Conservation (phyloP, 140 eudicot species). For the Erigeron philadelphicus region DNA sequence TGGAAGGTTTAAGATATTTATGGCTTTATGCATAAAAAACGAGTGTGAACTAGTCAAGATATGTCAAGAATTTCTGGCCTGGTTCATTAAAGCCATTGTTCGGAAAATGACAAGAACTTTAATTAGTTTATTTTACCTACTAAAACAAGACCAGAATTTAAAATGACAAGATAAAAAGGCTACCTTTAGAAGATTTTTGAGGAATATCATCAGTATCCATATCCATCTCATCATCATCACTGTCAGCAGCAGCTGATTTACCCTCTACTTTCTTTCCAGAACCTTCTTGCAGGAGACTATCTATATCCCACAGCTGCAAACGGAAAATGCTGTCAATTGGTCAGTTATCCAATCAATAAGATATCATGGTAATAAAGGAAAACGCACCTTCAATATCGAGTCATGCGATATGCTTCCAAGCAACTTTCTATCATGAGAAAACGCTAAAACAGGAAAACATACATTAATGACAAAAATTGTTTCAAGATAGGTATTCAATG, state of each 20-base stretch:
- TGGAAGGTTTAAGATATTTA: neutral
- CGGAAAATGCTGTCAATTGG: neutral
- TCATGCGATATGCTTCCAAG: slow-evolving; percentile 98
- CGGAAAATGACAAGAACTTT: neutral
- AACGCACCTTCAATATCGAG: slow-evolving; percentile 56
- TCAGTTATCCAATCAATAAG: neutral
- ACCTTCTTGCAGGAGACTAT: slow-evolving; percentile 70
- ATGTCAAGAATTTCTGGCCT: neutral
- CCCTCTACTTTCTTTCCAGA: slow-evolving; percentile 38
- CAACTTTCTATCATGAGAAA: slow-evolving; percentile 88
- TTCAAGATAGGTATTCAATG: too few species aligned
- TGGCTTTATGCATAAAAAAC: neutral
- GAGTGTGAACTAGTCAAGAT: too few species aligned
- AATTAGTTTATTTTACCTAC: neutral
- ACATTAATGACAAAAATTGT: neutral
- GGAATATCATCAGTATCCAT: slow-evolving; percentile 39
- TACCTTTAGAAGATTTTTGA: slow-evolving; percentile 71
- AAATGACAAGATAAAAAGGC: neutral
- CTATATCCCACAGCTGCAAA: slow-evolving; percentile 81
- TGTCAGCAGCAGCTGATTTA: slow-evolving; percentile 39
- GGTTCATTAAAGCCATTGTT: neutral
- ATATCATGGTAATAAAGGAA: neutral
- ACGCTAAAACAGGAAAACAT: slow-evolving; percentile 48
- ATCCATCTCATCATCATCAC: slow-evolving; percentile 68
- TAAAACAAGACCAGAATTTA: neutral